Evolutionary conservation across 768 basidiomycete species (phyloP), one percentile per base, ranked within the genome.

Genomic region (Xerocomellus intermedius): DNA sequence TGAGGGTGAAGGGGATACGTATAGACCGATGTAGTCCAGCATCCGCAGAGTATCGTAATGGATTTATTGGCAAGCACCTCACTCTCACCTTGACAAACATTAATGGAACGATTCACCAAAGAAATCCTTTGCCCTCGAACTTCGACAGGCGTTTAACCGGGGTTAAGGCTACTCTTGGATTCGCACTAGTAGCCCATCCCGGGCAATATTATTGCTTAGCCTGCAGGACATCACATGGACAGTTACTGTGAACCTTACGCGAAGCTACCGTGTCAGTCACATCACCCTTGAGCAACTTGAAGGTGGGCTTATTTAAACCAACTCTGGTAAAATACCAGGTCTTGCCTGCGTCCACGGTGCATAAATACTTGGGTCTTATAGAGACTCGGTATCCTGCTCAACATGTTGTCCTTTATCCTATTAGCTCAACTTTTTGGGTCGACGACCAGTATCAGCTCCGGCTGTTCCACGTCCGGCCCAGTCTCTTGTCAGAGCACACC

Each of bases 401-500:
- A 19, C 32, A 58, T 51, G 36, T 37, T 62, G 12, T 48, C 59
- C n/a, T 36, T 69, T 28, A 36, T 69, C 42, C 24, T 72, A 21
- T 45, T 63, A 37, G 57, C 55, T 33, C 66, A 50, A 4, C 24
- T 71, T 22, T 28, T 65, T 6, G 65, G 36, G 8, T 55, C 61
- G 43, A 30, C 43, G 8, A 52, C 63, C 41, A 62, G 66, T 12
- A 55, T 78, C 41, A 72, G 73, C 53, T 82, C 85, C 1, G 75
- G 82, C n/a, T 88, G 86, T 61, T 74, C 80, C 2, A 74, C 77
- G 1, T 71, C 72, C 39, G 78, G 81, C 2, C 62, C 73, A 4
- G 63, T 69, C 21, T 87, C 86, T 28, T 88, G 87, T 69, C 76
- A 78, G 47, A 82, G 80, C 1, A 51, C 68, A 1, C 74, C 59